Conservation (phyloP, 2,329 filamentous ascomycete species). For the Microsporum ferrugineum region DNA sequence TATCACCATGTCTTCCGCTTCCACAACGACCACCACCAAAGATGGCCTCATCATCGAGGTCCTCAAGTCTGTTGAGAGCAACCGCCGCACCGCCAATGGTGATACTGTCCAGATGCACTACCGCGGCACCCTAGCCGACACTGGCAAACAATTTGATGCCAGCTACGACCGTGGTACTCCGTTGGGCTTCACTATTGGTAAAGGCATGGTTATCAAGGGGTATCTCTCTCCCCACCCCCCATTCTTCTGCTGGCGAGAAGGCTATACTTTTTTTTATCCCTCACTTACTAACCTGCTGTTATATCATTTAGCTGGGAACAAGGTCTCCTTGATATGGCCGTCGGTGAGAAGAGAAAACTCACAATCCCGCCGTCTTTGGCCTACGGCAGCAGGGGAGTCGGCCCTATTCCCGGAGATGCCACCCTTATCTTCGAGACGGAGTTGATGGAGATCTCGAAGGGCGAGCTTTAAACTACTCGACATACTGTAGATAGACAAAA, state of each 20-base stretch:
- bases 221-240: conserved; percentile 34
- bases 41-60: conserved; percentile 68
- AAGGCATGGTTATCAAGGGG: conserved; percentile 80
- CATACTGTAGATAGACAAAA: not conserved
- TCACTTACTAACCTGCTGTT: not conserved
- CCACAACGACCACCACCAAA: conserved; percentile 37
- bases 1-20: conserved; percentile 30
- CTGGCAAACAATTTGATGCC: conserved; percentile 73
- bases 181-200: conserved; percentile 67
- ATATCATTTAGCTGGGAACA: conserved; percentile 61
- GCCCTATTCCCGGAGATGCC: conserved; percentile 71
- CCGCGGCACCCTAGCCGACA: conserved; percentile 61
- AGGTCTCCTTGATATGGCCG: conserved; percentile 85
- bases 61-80: conserved; percentile 54
- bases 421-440: conserved; percentile 90
- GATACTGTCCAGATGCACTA: conserved; percentile 84
- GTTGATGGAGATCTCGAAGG: conserved; percentile 58
- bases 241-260: not conserved
- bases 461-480: conserved; percentile 29
- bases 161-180: conserved; percentile 66
- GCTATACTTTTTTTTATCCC: not conserved
- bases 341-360: conserved; percentile 81
- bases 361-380: conserved; percentile 79
- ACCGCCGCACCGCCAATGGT: conserved; percentile 61
- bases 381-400: conserved; percentile 65